Percentiles rank a stretch among this genome's conserved stretches.
Conservation (phyloP, 2,329 filamentous ascomycete species). For the Colletotrichum agaves region DNA sequence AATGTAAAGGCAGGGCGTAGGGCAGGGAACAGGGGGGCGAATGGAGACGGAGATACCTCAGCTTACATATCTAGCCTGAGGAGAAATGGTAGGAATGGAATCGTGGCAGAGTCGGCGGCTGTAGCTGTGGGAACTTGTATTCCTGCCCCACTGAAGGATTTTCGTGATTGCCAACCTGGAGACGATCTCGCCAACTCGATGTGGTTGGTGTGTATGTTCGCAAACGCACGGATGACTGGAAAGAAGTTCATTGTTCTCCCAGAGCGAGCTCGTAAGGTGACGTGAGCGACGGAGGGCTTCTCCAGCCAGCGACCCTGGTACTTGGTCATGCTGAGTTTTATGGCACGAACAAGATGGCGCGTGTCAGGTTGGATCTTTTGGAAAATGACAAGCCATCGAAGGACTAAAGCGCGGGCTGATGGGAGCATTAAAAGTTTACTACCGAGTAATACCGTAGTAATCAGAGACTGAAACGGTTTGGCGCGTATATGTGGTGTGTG, state of each 20-base stretch:
- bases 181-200: too few species aligned
- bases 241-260: too few species aligned
- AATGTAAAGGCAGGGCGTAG: not conserved
- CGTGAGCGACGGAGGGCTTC: not conserved
- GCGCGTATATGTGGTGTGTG: not conserved
- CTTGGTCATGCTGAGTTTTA: not conserved
- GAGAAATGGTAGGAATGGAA: not conserved
- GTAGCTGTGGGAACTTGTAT: too few species aligned
- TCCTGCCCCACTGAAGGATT: too few species aligned
- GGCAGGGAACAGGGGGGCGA: not conserved
- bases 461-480: not conserved
- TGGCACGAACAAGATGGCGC: not conserved
- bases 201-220: too few species aligned
- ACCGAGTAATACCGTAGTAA: too few species aligned
- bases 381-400: not conserved
- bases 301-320: not conserved
- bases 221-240: too few species aligned
- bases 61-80: not conserved
- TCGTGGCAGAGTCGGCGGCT: too few species aligned
- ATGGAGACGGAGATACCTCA: not conserved
- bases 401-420: slow-evolving; percentile 8
- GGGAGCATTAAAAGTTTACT: not conserved
- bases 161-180: too few species aligned
- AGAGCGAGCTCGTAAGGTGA: too few species aligned
- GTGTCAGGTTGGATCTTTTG: slow-evolving; percentile 12